Evolutionary conservation across 768 basidiomycete genomes (phyloP), one percentile per base, ranked within the genome.

Genomic region (Lactarius tabidus): DNA sequence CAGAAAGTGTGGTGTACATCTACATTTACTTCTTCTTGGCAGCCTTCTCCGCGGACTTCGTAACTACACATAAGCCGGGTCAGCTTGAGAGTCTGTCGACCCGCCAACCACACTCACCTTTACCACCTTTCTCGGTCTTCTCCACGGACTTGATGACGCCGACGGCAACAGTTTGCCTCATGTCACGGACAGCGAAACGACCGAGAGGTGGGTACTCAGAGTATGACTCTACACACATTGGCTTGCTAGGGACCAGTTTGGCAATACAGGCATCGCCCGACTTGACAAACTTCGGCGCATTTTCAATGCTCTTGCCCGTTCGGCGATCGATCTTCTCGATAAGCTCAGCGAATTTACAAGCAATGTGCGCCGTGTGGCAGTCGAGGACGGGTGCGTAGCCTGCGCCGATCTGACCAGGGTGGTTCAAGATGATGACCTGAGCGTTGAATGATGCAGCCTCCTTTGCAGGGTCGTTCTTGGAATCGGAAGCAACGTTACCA

Each of bases 341-440:
- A 79, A 98, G 88, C 80, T 97, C 95, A 70, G 93, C 85, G 81
- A 99, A 98, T 83, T 97, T 98, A 90, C 96, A 98, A 69, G 95
- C 96, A 75, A 98, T 97, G 86, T 98, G 96, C 79, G 96, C 96
- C 68, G 96, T 99, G 87, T 99, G 97, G 82, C 97, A 99, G 82
- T 99, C 97, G 73, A 99, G 89, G 70, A 99, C 97, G 62, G 96
- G 96, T 53, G 96, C 93, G 79, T 98, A 98, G 73, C 97, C 97
- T 74, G 95, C 93, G 82, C 93, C 93, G 76, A 99, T 98, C 79
- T 99, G 97, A 84, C 97, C 97, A 59, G 97, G 97, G 87, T 99
- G 97, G 86, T 98, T 98, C 78, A 99, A 90, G 76, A 99, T 92
- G 77, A 99, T 98, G 83, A 98, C 96, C 85, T 98, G 97, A 71